Evolutionary conservation across 768 basidiomycete genomes (phyloP).

Genomic region (Trametes maxima): DNA sequence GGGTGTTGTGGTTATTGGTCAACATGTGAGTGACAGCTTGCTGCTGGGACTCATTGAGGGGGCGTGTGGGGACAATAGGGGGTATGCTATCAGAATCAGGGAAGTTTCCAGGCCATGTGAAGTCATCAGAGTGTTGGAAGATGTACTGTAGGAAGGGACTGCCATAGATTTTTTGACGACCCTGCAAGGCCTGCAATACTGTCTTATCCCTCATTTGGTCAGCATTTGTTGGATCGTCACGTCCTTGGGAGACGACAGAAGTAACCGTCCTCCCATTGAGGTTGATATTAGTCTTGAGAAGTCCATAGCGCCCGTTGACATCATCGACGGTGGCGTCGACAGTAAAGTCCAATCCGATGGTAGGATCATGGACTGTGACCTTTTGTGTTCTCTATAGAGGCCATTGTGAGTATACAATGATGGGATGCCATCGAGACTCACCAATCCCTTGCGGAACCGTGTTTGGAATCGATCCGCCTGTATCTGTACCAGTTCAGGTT

Average conservation of each 20-base stretch:
- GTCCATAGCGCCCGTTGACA: slow-evolving; percentile 25
- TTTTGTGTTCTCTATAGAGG: neutral
- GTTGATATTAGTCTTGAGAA: slow-evolving; percentile 27
- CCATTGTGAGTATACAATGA: neutral
- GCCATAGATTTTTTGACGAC: slow-evolving; percentile 29
- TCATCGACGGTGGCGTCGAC: slow-evolving; percentile 27
- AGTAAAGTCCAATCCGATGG: slow-evolving; percentile 28
- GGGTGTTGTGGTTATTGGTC: slow-evolving; percentile 33
- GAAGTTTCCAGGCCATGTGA: slow-evolving; percentile 42
- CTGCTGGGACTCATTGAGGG: slow-evolving; percentile 44
- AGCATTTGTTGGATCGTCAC: slow-evolving; percentile 58
- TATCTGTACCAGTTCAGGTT: slow-evolving; percentile 13
- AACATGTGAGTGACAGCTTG: slow-evolving; percentile 43
- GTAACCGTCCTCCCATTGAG: slow-evolving; percentile 36
- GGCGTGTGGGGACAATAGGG: slow-evolving; percentile 27
- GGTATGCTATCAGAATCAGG: slow-evolving; percentile 26
- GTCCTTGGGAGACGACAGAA: slow-evolving; percentile 52
- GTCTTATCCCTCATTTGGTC: slow-evolving; percentile 44
- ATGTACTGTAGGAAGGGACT: slow-evolving; percentile 44
- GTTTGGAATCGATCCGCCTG: slow-evolving; percentile 34
- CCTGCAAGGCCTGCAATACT: slow-evolving; percentile 41
- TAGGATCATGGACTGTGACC: slow-evolving; percentile 28
- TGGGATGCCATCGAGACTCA: slow-evolving; percentile 6
- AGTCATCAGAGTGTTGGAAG: slow-evolving; percentile 34
- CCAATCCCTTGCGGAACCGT: slow-evolving; percentile 27